Conservation (phyloP, 1,139 yeast species). For the Maudiozyma humilis region DNA sequence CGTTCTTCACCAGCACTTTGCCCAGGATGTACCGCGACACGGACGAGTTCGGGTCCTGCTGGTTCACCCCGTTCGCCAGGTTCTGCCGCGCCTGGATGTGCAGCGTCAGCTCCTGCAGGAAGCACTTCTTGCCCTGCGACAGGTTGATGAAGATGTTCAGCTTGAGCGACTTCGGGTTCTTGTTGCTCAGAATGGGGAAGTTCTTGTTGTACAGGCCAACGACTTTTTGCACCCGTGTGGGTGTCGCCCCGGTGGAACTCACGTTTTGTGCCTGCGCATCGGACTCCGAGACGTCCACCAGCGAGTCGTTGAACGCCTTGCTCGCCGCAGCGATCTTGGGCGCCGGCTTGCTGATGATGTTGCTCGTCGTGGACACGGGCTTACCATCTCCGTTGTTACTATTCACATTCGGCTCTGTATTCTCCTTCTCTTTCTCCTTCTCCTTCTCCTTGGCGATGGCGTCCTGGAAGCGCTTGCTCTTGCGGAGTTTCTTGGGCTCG, state of each 20-base stretch:
- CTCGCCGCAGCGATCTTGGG: not conserved
- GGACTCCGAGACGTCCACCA: not conserved
- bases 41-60: not conserved
- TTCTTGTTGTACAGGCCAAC: constrained; percentile 25
- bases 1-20: constrained; percentile 27
- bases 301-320: not conserved
- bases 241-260: not conserved
- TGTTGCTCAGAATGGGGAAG: constrained; percentile 27
- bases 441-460: constrained; percentile 1
- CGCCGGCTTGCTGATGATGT: constrained; percentile 3
- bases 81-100: constrained; percentile 14
- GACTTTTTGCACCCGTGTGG: constrained; percentile 10
- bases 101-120: constrained; percentile 27
- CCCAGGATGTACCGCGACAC: constrained; percentile 17
- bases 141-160: constrained; percentile 26
- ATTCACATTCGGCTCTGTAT: not conserved
- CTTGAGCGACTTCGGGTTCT: constrained; percentile 26
- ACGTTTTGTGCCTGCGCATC: not conserved
- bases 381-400: not conserved
- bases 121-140: constrained; percentile 23
- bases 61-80: constrained; percentile 1
- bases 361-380: constrained; percentile 3
- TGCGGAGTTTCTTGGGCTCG: constrained; percentile 10
- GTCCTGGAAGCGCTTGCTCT: constrained; percentile 15
- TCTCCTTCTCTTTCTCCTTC: not conserved